Conservation (phyloP, 208 protist species). For the Balamuthia mandrillaris region DNA sequence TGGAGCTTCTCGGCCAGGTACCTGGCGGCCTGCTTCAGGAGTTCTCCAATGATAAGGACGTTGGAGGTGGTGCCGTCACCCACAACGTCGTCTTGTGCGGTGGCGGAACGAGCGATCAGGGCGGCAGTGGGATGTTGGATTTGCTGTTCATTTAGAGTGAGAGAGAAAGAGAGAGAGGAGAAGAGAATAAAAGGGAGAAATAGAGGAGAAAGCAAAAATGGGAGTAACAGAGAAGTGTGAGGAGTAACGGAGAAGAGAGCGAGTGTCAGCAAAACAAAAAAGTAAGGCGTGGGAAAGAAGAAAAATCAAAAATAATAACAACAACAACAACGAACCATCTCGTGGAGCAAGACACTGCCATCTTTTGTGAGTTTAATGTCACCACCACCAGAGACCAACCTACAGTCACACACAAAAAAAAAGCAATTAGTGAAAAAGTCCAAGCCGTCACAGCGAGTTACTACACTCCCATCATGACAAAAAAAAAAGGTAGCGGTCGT, state of each 20-base stretch:
- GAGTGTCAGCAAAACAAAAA: background rate
- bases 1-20: slow-evolving; percentile 98
- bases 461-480: background rate
- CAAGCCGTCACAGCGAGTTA: background rate
- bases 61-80: slow-evolving; percentile 99
- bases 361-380: slow-evolving; percentile 99
- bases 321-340: slow-evolving; percentile 85
- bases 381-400: slow-evolving; percentile 95
- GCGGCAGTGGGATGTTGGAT: slow-evolving; percentile 99
- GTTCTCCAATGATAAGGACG: slow-evolving; percentile 98
- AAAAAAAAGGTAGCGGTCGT: background rate
- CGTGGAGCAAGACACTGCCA: slow-evolving; percentile 96
- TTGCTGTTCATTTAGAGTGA: slow-evolving; percentile 73
- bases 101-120: slow-evolving; percentile 98
- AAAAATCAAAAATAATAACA: background rate
- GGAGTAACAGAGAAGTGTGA: background rate
- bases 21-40: slow-evolving; percentile 96
- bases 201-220: background rate
- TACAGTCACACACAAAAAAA: slow-evolving; percentile 44
- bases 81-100: slow-evolving; percentile 98
- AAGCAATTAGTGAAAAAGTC: background rate
- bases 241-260: background rate
- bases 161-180: background rate
- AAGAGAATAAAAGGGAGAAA: background rate
- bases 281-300: background rate